Percentiles rank a stretch among this genome's conserved stretches.
Evolutionary conservation across 1,284 basidiomycete species (phyloP).

Genomic region (Cutaneotrichosporon cutaneum): DNA sequence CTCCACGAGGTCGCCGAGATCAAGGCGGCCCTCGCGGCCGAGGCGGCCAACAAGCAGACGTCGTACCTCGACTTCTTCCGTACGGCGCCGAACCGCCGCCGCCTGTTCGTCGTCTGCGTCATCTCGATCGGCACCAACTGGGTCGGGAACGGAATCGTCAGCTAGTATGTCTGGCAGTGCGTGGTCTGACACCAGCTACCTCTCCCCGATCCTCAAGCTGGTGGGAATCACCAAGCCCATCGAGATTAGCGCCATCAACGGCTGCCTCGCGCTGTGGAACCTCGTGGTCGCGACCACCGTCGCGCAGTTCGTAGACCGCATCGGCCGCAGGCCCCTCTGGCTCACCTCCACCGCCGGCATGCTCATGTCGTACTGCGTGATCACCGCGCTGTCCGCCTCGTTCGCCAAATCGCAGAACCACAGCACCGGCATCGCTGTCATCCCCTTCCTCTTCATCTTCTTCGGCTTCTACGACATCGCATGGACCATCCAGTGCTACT

Average conservation of each 20-base stretch:
- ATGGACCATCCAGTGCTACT: slow-evolving; percentile 22
- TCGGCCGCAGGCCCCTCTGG: slow-evolving; percentile 40
- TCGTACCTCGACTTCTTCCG: slow-evolving; percentile 39
- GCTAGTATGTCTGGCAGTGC: slow-evolving; percentile 27
- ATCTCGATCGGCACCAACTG: slow-evolving; percentile 31
- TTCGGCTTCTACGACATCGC: slow-evolving; percentile 30
- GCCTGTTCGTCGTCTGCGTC: slow-evolving; percentile 34
- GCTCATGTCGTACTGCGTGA: slow-evolving; percentile 29
- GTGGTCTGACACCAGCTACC: slow-evolving; percentile 17
- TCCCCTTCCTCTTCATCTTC: slow-evolving; percentile 40
- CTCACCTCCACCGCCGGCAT: slow-evolving; percentile 37
- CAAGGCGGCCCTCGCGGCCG: slow-evolving; percentile 28
- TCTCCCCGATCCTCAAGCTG: slow-evolving; percentile 35
- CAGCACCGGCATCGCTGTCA: slow-evolving; percentile 35
- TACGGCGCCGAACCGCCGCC: slow-evolving; percentile 38
- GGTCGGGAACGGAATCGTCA: slow-evolving; percentile 38
- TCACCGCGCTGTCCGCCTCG: slow-evolving; percentile 35
- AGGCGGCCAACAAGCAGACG: slow-evolving; percentile 21
- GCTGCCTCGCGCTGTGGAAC: slow-evolving; percentile 31
- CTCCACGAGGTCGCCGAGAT: slow-evolving; percentile 34
- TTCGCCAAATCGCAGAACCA: slow-evolving; percentile 31
- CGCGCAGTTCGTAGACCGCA: slow-evolving; percentile 20
- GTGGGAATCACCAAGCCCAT: slow-evolving; percentile 38
- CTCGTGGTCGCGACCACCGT: slow-evolving; percentile 15
- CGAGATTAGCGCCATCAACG: slow-evolving; percentile 35